Conservation (phyloP, 75 land plant species). For the Sequoia sempervirens region DNA sequence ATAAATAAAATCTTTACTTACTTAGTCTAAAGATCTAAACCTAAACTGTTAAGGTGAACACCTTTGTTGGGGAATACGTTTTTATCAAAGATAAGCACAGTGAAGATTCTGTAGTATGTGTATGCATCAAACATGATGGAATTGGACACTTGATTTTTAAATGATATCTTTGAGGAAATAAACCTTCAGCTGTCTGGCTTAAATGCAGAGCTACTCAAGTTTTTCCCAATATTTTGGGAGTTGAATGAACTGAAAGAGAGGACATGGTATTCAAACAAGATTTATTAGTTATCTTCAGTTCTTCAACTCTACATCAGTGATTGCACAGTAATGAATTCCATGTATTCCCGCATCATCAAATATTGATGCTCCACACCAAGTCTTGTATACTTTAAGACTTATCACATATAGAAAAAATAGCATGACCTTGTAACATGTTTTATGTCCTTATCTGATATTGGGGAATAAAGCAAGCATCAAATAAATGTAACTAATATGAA, state of each 20-base stretch:
- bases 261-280: not conserved
- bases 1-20: too few species aligned
- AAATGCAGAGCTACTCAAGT: not conserved
- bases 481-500: not conserved
- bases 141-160: too few species aligned
- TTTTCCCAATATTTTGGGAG: not conserved
- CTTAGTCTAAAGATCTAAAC: too few species aligned
- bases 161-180: not conserved
- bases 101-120: too few species aligned
- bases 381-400: not conserved
- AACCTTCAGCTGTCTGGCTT: not conserved
- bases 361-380: not conserved
- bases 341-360: not conserved
- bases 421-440: not conserved
- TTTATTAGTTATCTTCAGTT: not conserved
- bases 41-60: too few species aligned
- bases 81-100: too few species aligned
- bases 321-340: not conserved
- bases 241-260: not conserved
- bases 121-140: too few species aligned
- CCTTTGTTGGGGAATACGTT: too few species aligned
- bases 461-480: not conserved
- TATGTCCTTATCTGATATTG: not conserved
- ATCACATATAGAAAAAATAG: not conserved
- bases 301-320: not conserved